A percentile compares a stretch with the other conserved stretches of the same genome.
Evolutionary conservation across 2,329 filamentous ascomycete species (phyloP).

Genomic region (Thielaviopsis ethacetica): DNA sequence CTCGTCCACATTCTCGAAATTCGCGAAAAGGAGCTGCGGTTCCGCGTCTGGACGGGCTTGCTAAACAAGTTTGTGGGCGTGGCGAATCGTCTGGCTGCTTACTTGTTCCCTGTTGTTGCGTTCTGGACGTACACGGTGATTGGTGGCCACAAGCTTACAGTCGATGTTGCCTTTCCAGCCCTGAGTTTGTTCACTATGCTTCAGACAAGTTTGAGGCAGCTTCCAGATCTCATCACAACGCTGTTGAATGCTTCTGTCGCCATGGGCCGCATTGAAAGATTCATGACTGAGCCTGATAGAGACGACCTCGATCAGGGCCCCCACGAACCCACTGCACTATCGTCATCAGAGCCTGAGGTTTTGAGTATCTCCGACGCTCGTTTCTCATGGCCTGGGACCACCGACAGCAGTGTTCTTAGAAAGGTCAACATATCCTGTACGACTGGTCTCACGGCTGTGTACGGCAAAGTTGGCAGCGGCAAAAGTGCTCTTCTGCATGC

Average conservation of each 20-base stretch:
- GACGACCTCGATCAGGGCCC: conserved; percentile 22
- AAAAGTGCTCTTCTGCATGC: conserved; percentile 45
- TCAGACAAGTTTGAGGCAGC: conserved; percentile 53
- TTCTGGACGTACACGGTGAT: conserved; percentile 69
- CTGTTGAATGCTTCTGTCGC: conserved; percentile 72
- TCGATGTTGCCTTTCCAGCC: conserved; percentile 77
- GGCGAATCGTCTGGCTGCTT: conserved; percentile 54
- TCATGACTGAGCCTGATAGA: conserved; percentile 76
- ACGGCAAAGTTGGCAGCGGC: conserved; percentile 42
- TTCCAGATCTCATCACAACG: conserved; percentile 60
- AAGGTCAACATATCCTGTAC: conserved; percentile 30
- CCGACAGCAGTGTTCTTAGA: conserved; percentile 32
- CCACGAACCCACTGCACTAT: conserved; percentile 21
- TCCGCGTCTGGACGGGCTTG: conserved; percentile 46
- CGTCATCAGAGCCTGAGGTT: conserved; percentile 17
- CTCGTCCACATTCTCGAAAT: conserved; percentile 51
- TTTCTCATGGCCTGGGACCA: conserved; percentile 61
- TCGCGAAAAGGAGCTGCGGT: conserved; percentile 48
- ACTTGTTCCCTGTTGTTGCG: conserved; percentile 62
- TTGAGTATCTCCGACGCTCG: conserved; percentile 46
- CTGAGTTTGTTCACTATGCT: conserved; percentile 66
- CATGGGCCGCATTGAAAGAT: conserved; percentile 64
- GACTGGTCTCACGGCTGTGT: conserved; percentile 36
- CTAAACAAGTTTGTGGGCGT: conserved; percentile 48
- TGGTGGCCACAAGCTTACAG: conserved; percentile 48